Conservation (phyloP, 2,329 filamentous ascomycete genomes). For the Leptosphaerulina australis region DNA sequence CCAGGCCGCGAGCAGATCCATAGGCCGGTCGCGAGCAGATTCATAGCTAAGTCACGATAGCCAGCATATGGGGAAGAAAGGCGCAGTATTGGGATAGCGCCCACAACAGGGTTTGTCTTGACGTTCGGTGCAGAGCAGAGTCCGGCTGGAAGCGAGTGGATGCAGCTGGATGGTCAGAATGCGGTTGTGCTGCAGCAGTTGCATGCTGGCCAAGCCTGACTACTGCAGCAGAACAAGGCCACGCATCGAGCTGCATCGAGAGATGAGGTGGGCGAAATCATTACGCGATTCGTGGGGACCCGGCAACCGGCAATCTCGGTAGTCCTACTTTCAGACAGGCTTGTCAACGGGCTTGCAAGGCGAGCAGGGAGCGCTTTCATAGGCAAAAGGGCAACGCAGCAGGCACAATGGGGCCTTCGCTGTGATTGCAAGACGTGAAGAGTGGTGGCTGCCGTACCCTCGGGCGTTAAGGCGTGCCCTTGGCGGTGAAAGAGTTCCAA, state of each 20-base stretch:
- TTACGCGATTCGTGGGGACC: constrained; percentile 16
- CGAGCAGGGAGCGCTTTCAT: background rate
- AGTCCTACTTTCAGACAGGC: background rate
- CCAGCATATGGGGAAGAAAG: too few species aligned
- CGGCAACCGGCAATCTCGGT: constrained; percentile 7
- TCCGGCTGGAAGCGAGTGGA: constrained; percentile 1
- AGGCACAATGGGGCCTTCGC: background rate
- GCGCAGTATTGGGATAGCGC: too few species aligned
- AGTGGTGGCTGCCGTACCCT: constrained; percentile 10
- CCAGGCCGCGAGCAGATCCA: too few species aligned
- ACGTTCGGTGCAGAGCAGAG: background rate
- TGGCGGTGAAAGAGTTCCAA: background rate
- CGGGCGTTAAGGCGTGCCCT: background rate
- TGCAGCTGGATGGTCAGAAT: background rate
- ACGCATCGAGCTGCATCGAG: constrained; percentile 5
- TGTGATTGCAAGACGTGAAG: constrained; percentile 12
- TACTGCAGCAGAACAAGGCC: constrained; percentile 9
- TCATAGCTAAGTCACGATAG: too few species aligned
- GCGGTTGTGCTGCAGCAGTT: constrained; percentile 3
- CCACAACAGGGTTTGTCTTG: constrained; percentile 13
- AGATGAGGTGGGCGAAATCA: constrained; percentile 5
- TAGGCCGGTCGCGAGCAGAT: too few species aligned
- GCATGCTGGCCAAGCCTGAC: constrained; percentile 10
- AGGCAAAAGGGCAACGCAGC: constrained; percentile 3
- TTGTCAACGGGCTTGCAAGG: background rate